Percentiles rank a stretch among this genome's conserved stretches.
phyloP scores from a whole-genome alignment of 148 eudicot species.

The Fagopyrum tataricum region DNA sequence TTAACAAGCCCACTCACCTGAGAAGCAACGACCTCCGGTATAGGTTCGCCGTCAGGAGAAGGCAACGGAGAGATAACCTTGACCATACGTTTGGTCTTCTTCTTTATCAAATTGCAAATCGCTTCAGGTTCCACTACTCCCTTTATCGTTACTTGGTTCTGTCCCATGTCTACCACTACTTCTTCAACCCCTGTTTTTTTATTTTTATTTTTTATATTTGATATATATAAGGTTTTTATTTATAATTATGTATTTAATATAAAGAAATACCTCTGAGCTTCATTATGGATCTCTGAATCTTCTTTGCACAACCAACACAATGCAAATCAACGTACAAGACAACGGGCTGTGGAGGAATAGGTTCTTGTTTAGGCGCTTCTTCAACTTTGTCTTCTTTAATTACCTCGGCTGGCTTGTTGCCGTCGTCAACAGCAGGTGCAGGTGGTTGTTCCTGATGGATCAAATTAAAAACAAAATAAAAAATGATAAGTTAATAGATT shows the following conservation, averaged over 20 bases:
- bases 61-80: constrained; percentile 83
- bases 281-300: constrained; percentile 69
- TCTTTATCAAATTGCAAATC: constrained; percentile 51
- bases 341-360: constrained; percentile 56
- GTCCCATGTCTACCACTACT: constrained; percentile 55
- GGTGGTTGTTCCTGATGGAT: constrained; percentile 32
- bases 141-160: constrained; percentile 74
- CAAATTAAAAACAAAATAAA: too few species aligned
- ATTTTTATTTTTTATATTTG: background rate
- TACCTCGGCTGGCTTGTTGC: constrained; percentile 16
- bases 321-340: constrained; percentile 78
- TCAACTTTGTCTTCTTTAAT: constrained; percentile 29
- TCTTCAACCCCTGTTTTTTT: constrained; percentile 70
- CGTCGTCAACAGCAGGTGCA: constrained; percentile 41
- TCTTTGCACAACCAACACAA: constrained; percentile 95
- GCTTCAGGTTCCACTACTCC: constrained; percentile 87
- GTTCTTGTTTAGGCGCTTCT: constrained; percentile 37
- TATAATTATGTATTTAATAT: too few species aligned
- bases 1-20: constrained; percentile 75
- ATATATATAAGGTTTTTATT: too few species aligned
- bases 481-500: too few species aligned
- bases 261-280: constrained; percentile 55
- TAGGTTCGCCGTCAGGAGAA: constrained; percentile 66
- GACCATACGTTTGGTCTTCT: constrained; percentile 70
- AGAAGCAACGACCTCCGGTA: constrained; percentile 68